A percentile compares a stretch with the other conserved stretches of the same genome.
Conservation (phyloP, 306 rosid species). For the Malus fusca region DNA sequence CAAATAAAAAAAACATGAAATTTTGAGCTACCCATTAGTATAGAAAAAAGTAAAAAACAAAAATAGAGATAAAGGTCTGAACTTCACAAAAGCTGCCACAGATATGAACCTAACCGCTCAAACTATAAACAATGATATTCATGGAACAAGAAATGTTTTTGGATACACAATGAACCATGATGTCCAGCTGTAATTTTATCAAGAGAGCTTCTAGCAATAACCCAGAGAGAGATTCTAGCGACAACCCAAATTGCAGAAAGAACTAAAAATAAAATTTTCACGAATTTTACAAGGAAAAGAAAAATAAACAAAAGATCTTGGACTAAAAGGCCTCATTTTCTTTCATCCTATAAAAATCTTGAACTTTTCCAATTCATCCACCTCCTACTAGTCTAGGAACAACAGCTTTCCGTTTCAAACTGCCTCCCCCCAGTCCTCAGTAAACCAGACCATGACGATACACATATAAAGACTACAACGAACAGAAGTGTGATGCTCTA, state of each 20-base stretch:
- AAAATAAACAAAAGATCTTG: background rate
- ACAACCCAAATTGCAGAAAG: background rate
- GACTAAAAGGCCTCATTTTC: background rate
- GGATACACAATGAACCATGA: background rate
- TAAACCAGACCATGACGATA: slow-evolving; percentile 1
- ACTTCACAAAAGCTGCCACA: background rate
- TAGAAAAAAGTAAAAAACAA: background rate
- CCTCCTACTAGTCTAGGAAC: background rate
- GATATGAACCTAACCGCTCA: background rate
- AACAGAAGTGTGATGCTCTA: background rate
- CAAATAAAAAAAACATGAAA: background rate
- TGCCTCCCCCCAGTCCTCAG: background rate
- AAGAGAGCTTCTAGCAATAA: background rate
- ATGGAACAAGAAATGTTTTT: background rate
- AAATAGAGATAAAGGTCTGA: background rate
- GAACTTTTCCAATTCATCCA: background rate
- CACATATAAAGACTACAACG: background rate
- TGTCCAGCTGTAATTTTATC: background rate
- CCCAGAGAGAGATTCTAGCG: background rate
- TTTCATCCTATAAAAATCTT: background rate
- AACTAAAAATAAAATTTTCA: background rate
- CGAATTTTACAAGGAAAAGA: background rate
- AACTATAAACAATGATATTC: background rate
- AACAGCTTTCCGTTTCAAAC: background rate
- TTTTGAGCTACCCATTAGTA: background rate